Evolutionary conservation across 306 rosid species (phyloP), one percentile per base, ranked within the genome.

Genomic region (Mucuna pruriens): DNA sequence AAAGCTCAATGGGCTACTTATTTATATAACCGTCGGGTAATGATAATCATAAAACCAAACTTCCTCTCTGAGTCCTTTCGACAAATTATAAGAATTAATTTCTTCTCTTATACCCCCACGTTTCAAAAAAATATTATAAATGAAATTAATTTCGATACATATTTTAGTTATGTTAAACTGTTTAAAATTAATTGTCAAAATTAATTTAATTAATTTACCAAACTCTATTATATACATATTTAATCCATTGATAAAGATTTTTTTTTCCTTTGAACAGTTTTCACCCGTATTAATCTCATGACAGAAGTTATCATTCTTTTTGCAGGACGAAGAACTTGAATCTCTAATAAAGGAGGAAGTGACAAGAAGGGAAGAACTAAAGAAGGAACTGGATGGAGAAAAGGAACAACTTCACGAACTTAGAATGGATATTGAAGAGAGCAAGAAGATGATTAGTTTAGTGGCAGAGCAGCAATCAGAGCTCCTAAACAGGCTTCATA

Each of bases 1-100:
- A 89, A 90, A 84, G 97, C 97, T 6, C 87, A 88, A 84, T 83
- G 93, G 88, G 90, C 88, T 49, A 82, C 86, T 82, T 75, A 74
- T 72, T 52, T 92, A 55, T 86, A 91, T 76, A 85, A 71, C 74
- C 75, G 69, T 5, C 82, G 89, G 90, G 97, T 78, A 78, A 76
- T 85, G n/a, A 85, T 13, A 19, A 39, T 44, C 9, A n/a, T 23
- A 34, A n/a, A n/a, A n/a, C n/a, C n/a, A n/a, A n/a, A n/a, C n/a
- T n/a, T n/a, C n/a, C n/a, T n/a, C n/a, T n/a, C n/a, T n/a, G n/a
- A n/a, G 8, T 29, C 31, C 3, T 29, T 29, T 29, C 3, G 31
- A 29, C 31, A 29, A 29, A 29, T 1, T 29, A 38, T 38, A 38
- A 38, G 5, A 38, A 38, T 40, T 0, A 40, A 40, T 40, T 40